These are phyloP conservation scores for Logfia minima DNA, from an alignment of 129 eudicot species.

Conservation along the genomic window DNA sequence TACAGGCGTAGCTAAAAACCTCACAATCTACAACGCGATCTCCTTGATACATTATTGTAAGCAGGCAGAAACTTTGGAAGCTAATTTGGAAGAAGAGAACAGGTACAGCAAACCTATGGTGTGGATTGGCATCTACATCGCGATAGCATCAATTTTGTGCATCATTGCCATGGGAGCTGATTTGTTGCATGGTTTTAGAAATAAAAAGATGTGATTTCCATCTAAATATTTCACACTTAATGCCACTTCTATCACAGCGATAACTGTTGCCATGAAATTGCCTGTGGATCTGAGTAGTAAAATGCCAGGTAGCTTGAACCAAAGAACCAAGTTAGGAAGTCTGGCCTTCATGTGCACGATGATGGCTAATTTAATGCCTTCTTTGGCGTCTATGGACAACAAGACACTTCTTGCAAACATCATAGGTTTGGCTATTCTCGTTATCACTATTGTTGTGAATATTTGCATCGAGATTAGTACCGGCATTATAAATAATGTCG, in stretches of 20 bases:
- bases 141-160: conserved; percentile 2
- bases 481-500: too few species aligned
- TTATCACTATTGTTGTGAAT: conserved; percentile 35
- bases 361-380: conserved; percentile 37
- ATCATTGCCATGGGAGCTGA: conserved; percentile 13
- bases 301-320: not conserved
- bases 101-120: not conserved
- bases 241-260: conserved; percentile 13
- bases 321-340: not conserved
- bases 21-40: not conserved
- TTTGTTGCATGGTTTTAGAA: conserved; percentile 8
- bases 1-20: not conserved
- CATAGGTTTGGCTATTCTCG: conserved; percentile 42
- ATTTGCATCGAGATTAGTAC: conserved; percentile 27
- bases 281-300: not conserved
- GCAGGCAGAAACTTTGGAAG: too few species aligned
- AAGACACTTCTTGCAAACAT: conserved; percentile 30
- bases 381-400: conserved; percentile 39
- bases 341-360: conserved; percentile 17
- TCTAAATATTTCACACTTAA: not conserved
- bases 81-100: too few species aligned
- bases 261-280: not conserved
- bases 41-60: not conserved
- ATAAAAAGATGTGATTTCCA: conserved; percentile 10
- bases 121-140: conserved; percentile 15